Percentiles rank a stretch among this genome's conserved stretches.
These are phyloP conservation scores for Dactylonectria estremocensis DNA, from an alignment of 2,329 filamentous ascomycete genomes.

Conservation along the genomic window DNA sequence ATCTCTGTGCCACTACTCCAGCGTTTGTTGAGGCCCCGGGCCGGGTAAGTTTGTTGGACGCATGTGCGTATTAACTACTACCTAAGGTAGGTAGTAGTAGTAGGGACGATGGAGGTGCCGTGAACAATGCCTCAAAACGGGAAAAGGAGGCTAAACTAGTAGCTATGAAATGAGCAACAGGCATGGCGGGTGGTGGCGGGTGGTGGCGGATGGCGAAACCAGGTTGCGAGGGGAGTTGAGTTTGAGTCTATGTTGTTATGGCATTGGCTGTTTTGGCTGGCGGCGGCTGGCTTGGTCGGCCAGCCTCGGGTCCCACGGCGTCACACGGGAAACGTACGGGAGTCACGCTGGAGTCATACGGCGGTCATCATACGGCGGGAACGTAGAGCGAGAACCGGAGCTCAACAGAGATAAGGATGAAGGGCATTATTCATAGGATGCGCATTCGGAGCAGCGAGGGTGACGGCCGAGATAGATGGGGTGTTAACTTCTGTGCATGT, in stretches of 20 bases:
- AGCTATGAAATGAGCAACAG: neutral
- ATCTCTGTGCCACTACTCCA: slow-evolving; percentile 2
- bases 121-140: neutral
- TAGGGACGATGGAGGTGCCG: neutral
- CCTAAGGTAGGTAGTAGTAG: neutral
- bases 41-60: slow-evolving; percentile 11
- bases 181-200: slow-evolving; percentile 9
- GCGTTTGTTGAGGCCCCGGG: slow-evolving; percentile 25
- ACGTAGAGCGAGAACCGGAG: slow-evolving; percentile 11
- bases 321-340: slow-evolving; percentile 9
- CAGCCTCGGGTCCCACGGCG: slow-evolving; percentile 1
- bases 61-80: neutral
- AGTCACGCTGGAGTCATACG: slow-evolving; percentile 4
- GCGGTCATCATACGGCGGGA: neutral
- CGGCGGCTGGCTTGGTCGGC: too few relatives aligned
- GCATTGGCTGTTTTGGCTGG: neutral
- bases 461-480: slow-evolving; percentile 9
- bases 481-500: neutral
- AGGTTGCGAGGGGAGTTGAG: slow-evolving; percentile 23
- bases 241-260: neutral
- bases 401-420: neutral
- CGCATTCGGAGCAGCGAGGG: slow-evolving; percentile 11
- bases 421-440: slow-evolving; percentile 3
- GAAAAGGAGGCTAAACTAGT: slow-evolving; percentile 17
- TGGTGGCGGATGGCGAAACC: slow-evolving; percentile 2